Conservation (phyloP, 805 yeast genomes). For the Barnettozyma sucrosica region DNA sequence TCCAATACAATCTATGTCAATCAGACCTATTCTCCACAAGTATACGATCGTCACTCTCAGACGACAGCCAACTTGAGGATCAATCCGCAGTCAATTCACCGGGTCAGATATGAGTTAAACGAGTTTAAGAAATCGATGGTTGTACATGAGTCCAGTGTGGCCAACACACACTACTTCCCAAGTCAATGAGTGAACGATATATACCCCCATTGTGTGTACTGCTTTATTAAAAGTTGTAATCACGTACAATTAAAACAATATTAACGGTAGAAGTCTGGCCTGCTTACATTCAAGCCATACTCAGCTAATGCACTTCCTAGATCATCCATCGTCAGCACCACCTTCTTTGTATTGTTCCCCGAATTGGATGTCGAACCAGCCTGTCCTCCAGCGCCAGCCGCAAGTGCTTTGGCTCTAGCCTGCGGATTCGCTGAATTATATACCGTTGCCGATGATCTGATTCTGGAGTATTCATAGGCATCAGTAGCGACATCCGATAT, state of each 20-base stretch:
- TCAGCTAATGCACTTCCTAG: constrained; percentile 88
- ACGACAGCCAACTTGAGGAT: constrained; percentile 36
- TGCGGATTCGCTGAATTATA: constrained; percentile 82
- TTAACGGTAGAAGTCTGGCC: constrained; percentile 92
- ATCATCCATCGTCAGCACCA: constrained; percentile 89
- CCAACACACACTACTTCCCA: constrained; percentile 61
- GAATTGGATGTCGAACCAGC: constrained; percentile 27
- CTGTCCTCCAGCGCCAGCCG: constrained; percentile 52
- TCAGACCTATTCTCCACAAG: constrained; percentile 45
- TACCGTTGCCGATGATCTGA: constrained; percentile 84
- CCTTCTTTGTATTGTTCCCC: constrained; percentile 58
- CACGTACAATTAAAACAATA: not conserved
- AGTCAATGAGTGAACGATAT: constrained; percentile 17
- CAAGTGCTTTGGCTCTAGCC: constrained; percentile 71
- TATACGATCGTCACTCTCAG: constrained; percentile 50
- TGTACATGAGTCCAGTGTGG: constrained; percentile 56
- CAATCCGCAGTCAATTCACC: constrained; percentile 45
- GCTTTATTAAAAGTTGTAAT: not conserved
- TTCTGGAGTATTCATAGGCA: constrained; percentile 92
- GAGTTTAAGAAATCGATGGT: constrained; percentile 62
- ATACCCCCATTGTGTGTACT: not conserved
- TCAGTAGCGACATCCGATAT: constrained; percentile 92
- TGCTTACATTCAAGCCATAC: constrained; percentile 80
- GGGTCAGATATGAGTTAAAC: constrained; percentile 61
- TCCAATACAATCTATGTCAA: constrained; percentile 42